Conservation (phyloP, 2,329 filamentous ascomycete genomes). For the Trichophyton schoenleinii region DNA sequence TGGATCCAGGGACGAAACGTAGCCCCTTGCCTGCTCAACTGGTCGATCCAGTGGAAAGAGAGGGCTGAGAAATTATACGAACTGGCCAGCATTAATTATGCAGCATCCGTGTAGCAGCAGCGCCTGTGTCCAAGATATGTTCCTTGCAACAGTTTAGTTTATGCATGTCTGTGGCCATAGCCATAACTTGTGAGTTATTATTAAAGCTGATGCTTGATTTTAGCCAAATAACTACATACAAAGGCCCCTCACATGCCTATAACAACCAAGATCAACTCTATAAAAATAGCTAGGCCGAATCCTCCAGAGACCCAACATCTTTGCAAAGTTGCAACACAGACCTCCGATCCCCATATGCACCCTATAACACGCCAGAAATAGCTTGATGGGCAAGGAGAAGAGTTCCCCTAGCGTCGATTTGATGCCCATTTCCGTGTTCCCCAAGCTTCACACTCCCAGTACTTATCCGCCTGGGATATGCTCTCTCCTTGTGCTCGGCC, state of each 20-base stretch:
- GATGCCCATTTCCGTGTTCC: not conserved
- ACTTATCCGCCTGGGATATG: not conserved
- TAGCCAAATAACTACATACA: not conserved
- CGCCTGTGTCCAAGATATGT: not conserved
- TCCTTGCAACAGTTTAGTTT: not conserved
- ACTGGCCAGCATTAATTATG: not conserved
- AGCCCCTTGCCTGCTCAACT: not conserved
- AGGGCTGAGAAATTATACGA: not conserved
- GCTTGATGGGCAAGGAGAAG: not conserved
- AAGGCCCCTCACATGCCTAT: not conserved
- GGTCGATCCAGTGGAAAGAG: not conserved
- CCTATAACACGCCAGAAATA: not conserved
- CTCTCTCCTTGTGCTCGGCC: not conserved
- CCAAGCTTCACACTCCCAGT: not conserved
- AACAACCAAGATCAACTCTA: not conserved
- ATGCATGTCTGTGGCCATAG: not conserved
- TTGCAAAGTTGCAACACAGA: not conserved
- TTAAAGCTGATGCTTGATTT: not conserved
- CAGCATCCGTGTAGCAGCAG: not conserved
- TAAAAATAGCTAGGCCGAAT: not conserved
- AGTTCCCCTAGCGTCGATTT: not conserved
- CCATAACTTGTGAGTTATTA: not conserved
- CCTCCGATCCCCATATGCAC: not conserved
- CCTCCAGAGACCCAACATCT: not conserved
- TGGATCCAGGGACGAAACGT: not conserved